These are phyloP conservation scores for Casuarina glauca DNA, from an alignment of 306 rosid genomes.

Conservation along the genomic window DNA sequence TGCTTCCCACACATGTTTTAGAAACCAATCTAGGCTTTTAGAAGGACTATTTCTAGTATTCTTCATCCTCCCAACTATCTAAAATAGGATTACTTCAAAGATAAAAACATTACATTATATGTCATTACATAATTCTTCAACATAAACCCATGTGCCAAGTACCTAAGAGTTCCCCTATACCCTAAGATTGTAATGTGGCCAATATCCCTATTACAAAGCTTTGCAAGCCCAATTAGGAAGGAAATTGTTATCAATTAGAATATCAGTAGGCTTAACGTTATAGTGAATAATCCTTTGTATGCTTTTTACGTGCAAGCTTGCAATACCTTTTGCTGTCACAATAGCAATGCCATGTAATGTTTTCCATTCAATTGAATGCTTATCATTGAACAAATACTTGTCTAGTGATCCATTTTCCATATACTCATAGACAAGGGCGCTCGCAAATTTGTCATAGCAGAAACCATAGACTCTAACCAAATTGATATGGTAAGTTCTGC, in stretches of 20 bases:
- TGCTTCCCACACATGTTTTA: conserved; percentile 8
- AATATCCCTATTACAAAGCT: background rate
- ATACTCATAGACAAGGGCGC: background rate
- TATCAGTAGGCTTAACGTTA: too few relatives aligned
- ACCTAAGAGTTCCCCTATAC: conserved; percentile 15
- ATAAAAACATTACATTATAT: conserved; percentile 11
- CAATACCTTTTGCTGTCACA: background rate
- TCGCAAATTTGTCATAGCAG: background rate
- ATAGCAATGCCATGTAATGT: conserved; percentile 1
- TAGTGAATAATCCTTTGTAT: too few relatives aligned
- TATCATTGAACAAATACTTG: conserved; percentile 5
- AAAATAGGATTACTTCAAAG: conserved; percentile 15
- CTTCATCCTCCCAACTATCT: conserved; percentile 16
- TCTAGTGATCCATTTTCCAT: background rate
- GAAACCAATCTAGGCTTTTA: conserved; percentile 18
- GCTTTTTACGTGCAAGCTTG: too few relatives aligned
- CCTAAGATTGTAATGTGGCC: background rate
- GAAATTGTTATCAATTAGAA: too few relatives aligned
- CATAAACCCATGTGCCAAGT: conserved; percentile 14
- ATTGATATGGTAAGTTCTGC: conserved; percentile 17
- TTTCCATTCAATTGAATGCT: background rate
- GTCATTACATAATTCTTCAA: conserved; percentile 15
- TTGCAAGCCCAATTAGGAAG: too few relatives aligned
- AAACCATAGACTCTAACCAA: conserved; percentile 22
- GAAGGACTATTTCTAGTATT: background rate